Base-by-base conservation (phyloP, 2,329 filamentous ascomycete species). In the Ceratocystis colombiana region DNA sequence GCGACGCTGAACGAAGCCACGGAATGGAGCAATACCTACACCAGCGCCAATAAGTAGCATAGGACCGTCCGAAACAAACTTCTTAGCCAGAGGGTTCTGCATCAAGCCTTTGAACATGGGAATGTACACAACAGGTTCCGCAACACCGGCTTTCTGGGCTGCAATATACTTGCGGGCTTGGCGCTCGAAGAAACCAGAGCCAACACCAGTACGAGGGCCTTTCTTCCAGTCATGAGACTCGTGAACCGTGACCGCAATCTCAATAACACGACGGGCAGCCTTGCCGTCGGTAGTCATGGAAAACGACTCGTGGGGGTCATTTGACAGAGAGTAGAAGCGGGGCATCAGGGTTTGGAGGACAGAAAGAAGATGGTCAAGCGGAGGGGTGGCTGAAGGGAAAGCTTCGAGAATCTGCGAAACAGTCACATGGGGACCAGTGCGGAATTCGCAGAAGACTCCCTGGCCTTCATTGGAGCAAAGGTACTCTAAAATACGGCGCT, bases 41-140 rank as follows among this genome's bases (percentile, higher is more conserved):
- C 94, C 94, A 3, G 94, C 94, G 41, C 94, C 94, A 71, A 99
- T 96, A 61, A 99, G 83, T 46, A 99, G 86, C 94, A 99, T 99
- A 0, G 94, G 94, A 0, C 94, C 94, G 74, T 99, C 93, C 2
- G 89, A 87, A 64, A 90, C 88, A 73, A 97, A 99, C 73, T 96
- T 86, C 73, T 87, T 88, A 10, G 92, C 94, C 1, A 99, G 82
- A 0, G 94, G 94, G 75, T 99, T 99, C 69, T 91, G 87, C 94
- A 99, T 99, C 55, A 99, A 80, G 0, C 94, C 94, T 73, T 96
- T 91, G 83, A 99, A 99, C 90, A 99, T 96, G 71, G 94, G 94
- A 4, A 97, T 80, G 71, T 89, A 86, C 5, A 68, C 59, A 4
- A 66, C 61, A 17, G 97, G 73, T 17, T 66, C 46, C 69, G 75